Base-by-base conservation (phyloP, 169 alveolate genomes). In the Plasmodium gonderi region DNA sequence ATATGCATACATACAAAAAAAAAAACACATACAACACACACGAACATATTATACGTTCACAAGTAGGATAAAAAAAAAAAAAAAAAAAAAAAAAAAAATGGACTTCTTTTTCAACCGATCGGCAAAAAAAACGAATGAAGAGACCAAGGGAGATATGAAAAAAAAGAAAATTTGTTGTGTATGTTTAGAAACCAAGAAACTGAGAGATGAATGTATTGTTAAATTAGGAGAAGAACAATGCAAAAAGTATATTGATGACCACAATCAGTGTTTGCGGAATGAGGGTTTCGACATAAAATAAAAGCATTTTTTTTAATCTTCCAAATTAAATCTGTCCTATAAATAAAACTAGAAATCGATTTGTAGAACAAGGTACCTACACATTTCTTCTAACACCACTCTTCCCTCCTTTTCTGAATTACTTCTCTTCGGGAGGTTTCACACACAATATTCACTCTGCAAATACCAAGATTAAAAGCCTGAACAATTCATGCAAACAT, bases 101-200 rank as follows among this genome's bases (percentile, higher is more conserved):
- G 83, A 69, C 44, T n/a, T 33, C 31, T 26, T 8, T 51, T 54
- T 79, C 9, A 82, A 69, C 76, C 47, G 76, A 60, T 36, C 78
- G 38, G 31, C 29, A 72, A 80, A 65, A 40, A 82, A 72, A 44
- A 47, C 82, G 20, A 82, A 40, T 47, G 92, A 82, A 33, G 92
- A 47, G 64, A 51, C 23, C 33, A 82, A 82, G 65, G 76, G 83
- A 31, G 77, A n/a, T 14, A 60, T 6, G 64, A 69, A 69, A 29
- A 67, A 69, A 78, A 95, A 95, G 72, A 74, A 74, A 47, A 90
- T 91, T 14, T 95, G 97, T 68, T 95, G 97, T 44, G 97, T 95
- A 31, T 95, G 97, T 38, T 90, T 94, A 82, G 97, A 95, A 74
- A 95, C 97, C 20, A 95, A 94, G 94, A 90, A 82, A 33, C 95